Percentiles rank a stretch among this genome's conserved stretches.
Conservation (phyloP, 345 rosid species). For the Eucalyptus decipiens region DNA sequence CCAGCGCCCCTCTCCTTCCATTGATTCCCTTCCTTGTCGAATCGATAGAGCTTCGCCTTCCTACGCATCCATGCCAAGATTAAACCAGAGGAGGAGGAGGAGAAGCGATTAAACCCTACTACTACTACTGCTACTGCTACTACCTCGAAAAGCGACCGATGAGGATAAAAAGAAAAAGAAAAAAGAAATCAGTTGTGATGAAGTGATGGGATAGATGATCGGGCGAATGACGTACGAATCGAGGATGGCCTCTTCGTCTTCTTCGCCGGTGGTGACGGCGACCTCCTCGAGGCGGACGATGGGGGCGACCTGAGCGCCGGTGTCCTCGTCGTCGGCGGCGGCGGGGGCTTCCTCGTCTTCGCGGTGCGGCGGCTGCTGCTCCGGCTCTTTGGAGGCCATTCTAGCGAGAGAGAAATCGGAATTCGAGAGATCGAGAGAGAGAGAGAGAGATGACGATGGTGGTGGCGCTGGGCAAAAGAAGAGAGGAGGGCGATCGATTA, state of each 20-base stretch:
- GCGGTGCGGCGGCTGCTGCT: slow-evolving; percentile 17
- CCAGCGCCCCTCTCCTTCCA: slow-evolving; percentile 99
- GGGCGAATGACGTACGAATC: slow-evolving; percentile 43
- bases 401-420: background rate
- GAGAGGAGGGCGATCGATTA: background rate
- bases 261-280: slow-evolving; percentile 83
- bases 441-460: background rate
- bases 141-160: background rate
- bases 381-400: slow-evolving; percentile 60
- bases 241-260: slow-evolving; percentile 65
- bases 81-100: background rate
- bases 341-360: slow-evolving; percentile 62
- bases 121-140: background rate
- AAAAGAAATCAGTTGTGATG: background rate
- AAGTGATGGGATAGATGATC: background rate
- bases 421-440: background rate
- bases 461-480: background rate
- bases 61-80: slow-evolving; percentile 5
- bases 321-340: slow-evolving; percentile 81
- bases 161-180: background rate
- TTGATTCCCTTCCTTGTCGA: slow-evolving; percentile 69
- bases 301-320: slow-evolving; percentile 90
- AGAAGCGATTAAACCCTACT: background rate
- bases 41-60: slow-evolving; percentile 85
- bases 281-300: slow-evolving; percentile 78